A percentile compares a stretch with the other conserved stretches of the same genome.
Evolutionary conservation across 139 green algal species (phyloP).

Genomic region (Closterium sp.): DNA sequence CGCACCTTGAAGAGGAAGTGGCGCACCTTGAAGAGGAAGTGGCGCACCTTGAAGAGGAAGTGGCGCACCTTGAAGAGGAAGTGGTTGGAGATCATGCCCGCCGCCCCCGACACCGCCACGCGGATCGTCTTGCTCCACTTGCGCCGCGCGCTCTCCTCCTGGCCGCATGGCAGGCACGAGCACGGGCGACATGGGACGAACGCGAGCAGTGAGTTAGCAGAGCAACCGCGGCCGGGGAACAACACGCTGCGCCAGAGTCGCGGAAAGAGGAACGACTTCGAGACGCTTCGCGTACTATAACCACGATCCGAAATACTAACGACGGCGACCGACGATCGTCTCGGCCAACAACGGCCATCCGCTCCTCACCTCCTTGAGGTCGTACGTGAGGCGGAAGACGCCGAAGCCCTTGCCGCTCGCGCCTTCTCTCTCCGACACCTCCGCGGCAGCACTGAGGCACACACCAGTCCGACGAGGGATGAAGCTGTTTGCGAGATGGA

Average conservation of each 20-base stretch:
- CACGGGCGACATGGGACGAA: background rate
- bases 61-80: constrained; percentile 84
- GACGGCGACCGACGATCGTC: too few species aligned
- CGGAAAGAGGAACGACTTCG: too few species aligned
- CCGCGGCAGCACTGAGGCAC: background rate
- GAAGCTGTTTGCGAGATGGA: too few species aligned
- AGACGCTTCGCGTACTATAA: too few species aligned
- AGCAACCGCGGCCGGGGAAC: background rate
- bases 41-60: too few species aligned
- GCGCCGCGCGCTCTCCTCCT: constrained; percentile 27
- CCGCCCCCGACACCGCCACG: constrained; percentile 77
- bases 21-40: too few species aligned
- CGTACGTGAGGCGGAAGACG: constrained; percentile 43
- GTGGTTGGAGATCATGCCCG: constrained; percentile 89
- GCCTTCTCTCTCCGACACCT: background rate
- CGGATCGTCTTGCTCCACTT: constrained; percentile 52
- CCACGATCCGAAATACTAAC: too few species aligned
- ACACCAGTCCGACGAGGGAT: background rate
- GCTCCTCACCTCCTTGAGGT: constrained; percentile 30
- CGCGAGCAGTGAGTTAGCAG: background rate
- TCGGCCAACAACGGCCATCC: too few species aligned
- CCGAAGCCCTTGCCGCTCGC: constrained; percentile 18
- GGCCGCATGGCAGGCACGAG: background rate
- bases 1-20: too few species aligned
- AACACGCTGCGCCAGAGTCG: too few species aligned